Conservation (phyloP, 352 stramenopile species). For the Thalassiosira tumida region DNA sequence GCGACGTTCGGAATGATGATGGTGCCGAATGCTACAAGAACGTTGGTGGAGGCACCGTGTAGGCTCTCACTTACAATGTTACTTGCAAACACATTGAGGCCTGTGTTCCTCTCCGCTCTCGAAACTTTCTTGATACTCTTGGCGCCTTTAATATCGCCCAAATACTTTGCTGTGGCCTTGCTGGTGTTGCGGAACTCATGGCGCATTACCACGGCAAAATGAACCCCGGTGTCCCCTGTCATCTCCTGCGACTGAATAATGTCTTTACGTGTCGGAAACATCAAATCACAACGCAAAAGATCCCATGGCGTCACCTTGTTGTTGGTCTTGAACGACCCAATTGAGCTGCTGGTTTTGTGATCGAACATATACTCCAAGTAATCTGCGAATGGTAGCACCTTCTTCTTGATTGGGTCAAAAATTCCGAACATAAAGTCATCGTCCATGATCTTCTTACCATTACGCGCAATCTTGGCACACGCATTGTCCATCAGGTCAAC, state of each 20-base stretch:
- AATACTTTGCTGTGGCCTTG: constrained; percentile 62
- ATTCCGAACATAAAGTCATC: constrained; percentile 20
- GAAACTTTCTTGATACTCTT: constrained; percentile 34
- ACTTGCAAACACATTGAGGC: constrained; percentile 5
- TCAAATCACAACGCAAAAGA: constrained; percentile 19
- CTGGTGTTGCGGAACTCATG: constrained; percentile 40
- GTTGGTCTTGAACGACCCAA: not conserved
- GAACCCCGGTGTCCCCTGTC: not conserved
- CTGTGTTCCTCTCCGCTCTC: constrained; percentile 1
- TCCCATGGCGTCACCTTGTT: not conserved
- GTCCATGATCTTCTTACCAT: not conserved
- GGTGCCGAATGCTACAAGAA: not conserved
- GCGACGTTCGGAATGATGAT: not conserved
- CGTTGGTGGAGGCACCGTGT: not conserved
- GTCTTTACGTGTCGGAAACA: constrained; percentile 28
- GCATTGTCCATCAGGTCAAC: constrained; percentile 19
- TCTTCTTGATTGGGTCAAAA: not conserved
- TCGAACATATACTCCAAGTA: not conserved
- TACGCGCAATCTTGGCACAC: not conserved
- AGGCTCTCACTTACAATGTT: constrained; percentile 25
- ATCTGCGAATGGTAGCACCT: not conserved
- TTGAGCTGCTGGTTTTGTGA: not conserved
- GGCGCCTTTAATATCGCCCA: constrained; percentile 22
- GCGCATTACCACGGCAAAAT: not conserved
- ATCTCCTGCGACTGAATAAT: constrained; percentile 63